Percentiles rank a stretch among this genome's conserved stretches.
These are phyloP conservation scores for Peniophora sp. DNA, from an alignment of 1,284 basidiomycete species.

Conservation along the genomic window DNA sequence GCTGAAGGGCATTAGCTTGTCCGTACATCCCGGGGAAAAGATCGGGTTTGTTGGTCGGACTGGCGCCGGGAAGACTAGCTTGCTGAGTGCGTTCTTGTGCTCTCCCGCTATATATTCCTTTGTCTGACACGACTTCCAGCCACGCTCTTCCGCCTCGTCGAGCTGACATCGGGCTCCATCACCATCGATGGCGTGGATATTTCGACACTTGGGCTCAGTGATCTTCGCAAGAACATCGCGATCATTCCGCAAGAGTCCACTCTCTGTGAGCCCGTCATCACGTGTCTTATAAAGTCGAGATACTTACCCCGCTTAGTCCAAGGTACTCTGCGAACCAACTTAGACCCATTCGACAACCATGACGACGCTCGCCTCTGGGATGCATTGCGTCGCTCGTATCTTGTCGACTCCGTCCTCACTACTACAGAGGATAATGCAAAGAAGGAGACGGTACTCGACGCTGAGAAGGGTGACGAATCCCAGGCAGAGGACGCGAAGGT, in stretches of 20 bases:
- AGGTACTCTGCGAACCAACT: conserved; percentile 74
- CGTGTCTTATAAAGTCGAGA: background rate
- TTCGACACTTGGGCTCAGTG: conserved; percentile 56
- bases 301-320: conserved; percentile 39
- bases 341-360: conserved; percentile 72
- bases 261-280: conserved; percentile 36
- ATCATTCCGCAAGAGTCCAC: conserved; percentile 85
- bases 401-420: conserved; percentile 41
- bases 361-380: conserved; percentile 78
- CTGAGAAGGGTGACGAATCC: conserved; percentile 15
- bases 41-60: conserved; percentile 82
- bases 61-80: conserved; percentile 72
- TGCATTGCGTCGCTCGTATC: conserved; percentile 71
- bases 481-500: conserved; percentile 11
- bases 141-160: conserved; percentile 34
- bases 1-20: conserved; percentile 60
- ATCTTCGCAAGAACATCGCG: conserved; percentile 61
- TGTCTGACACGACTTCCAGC: too few species aligned
- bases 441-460: conserved; percentile 13
- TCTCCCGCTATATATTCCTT: too few species aligned
- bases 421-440: conserved; percentile 12
- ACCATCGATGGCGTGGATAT: conserved; percentile 61
- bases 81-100: conserved; percentile 36
- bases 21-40: conserved; percentile 73
- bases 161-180: conserved; percentile 59